A percentile compares a stretch with the other conserved stretches of the same genome.
These are phyloP conservation scores for Syncephalastrum sp. DNA, from an alignment of 371 early-diverging fungal species.

Conservation along the genomic window DNA sequence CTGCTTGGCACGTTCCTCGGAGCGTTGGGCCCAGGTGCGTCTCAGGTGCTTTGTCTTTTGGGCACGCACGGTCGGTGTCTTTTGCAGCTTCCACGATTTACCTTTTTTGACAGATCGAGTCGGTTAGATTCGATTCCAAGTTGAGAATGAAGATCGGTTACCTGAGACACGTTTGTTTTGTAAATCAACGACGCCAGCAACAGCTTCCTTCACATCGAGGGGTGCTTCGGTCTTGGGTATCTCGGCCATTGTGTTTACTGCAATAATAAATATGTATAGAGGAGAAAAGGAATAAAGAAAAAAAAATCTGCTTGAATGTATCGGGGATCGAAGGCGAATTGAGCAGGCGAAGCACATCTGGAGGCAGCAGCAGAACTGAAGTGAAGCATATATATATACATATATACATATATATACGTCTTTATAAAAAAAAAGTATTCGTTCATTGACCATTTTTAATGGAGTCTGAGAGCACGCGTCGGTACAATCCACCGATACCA, in stretches of 20 bases:
- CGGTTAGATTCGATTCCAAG: background rate
- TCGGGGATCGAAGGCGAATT: too few species aligned
- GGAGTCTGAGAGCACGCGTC: conserved; percentile 28
- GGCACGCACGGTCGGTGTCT: conserved; percentile 51
- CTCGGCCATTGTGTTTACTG: conserved; percentile 15
- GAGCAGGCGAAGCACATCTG: too few species aligned
- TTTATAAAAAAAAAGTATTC: too few species aligned
- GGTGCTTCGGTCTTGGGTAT: conserved; percentile 1
- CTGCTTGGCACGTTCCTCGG: conserved; percentile 39
- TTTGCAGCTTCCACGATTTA: conserved; percentile 56
- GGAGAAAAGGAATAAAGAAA: conserved; percentile 7
- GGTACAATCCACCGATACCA: conserved; percentile 18
- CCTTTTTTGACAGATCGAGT: conserved; percentile 21
- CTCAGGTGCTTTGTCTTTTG: conserved; percentile 57
- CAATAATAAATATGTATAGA: conserved; percentile 3
- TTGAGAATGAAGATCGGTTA: conserved; percentile 9
- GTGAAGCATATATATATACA: too few species aligned
- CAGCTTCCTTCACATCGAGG: conserved; percentile 33
- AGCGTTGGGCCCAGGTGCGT: conserved; percentile 52
- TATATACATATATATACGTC: too few species aligned
- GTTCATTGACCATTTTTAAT: conserved; percentile 3
- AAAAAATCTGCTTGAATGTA: background rate
- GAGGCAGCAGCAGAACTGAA: too few species aligned
- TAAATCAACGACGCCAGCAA: conserved; percentile 44
- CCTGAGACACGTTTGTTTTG: conserved; percentile 49